Base-by-base conservation (phyloP, 345 rosid genomes). In the Bruguiera sexangula region DNA sequence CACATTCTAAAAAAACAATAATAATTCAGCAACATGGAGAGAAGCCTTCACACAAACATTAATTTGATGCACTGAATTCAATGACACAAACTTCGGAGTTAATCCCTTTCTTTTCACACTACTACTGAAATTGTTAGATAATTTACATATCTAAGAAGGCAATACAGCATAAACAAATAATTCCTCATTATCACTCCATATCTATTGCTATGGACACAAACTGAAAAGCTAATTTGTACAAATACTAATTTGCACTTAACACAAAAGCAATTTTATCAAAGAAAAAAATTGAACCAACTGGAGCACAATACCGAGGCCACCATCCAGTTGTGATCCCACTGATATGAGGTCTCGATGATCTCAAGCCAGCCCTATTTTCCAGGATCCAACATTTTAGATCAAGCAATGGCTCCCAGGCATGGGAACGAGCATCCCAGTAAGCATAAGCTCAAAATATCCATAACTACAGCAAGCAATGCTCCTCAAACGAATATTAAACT, bases 401-500 rank as follows among this genome's bases (percentile, higher is more conserved):
- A 39, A 39, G 46, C 46, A 11, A 39, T 39, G 46, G 46, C 46
- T 39, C 46, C 46, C 6, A 11, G 46, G 46, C 46, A 11, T 2
- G 15, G 15, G 13, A 39, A 43, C 50, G 50, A 43, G 16, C 50
- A 13, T 43, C 18, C 19, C 3, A 0, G 50, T 3, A 43, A 43
- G 50, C 50, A 13, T 13, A 43, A 43, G 18, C 50, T 43, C 18
- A 43, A 43, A 43, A 11, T 43, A 18, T 43, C 50, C 50, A 43
- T 3, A 43, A 43, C 50, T 43, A 13, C 50, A 43, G 15, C 19
- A 43, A 3, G 5, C 50, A 43, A 11, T 43, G 18, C 50, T 43
- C 50, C 50, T 43, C 80, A 1, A 74, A 26, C 37, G 80, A 54
- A 67, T 56, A 58, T 81, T 67, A 27, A 78, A 78, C 63, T 73